Evolutionary conservation across 208 protist genomes (phyloP).

Genomic region (Porcisia hertigi): DNA sequence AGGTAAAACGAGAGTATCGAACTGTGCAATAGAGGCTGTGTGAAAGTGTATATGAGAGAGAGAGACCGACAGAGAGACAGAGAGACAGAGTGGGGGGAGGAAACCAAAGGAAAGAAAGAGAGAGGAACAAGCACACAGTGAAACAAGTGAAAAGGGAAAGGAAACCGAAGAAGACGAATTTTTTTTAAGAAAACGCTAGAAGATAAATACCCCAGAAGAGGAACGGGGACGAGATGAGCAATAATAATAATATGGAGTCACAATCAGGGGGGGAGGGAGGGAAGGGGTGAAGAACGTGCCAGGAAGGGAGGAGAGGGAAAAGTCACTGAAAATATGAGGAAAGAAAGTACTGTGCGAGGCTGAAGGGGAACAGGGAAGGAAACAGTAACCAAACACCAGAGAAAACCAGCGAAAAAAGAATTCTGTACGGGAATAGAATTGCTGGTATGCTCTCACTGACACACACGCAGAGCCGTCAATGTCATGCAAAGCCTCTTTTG

Average conservation of each 20-base stretch:
- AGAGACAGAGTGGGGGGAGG: neutral
- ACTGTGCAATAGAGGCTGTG: neutral
- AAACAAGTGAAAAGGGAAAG: neutral
- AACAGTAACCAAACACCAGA: slow-evolving; percentile 8
- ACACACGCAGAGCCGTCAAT: neutral
- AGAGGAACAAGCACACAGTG: neutral
- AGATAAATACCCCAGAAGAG: neutral
- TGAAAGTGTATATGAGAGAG: neutral
- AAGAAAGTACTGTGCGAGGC: slow-evolving; percentile 16
- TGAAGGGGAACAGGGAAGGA: slow-evolving; percentile 13
- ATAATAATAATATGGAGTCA: neutral
- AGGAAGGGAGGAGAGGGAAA: neutral
- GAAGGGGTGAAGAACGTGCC: neutral
- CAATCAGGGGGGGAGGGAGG: neutral
- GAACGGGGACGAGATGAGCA: neutral
- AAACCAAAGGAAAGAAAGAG: neutral
- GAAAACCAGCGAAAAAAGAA: slow-evolving; percentile 23
- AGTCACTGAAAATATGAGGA: neutral
- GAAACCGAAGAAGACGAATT: too few species aligned
- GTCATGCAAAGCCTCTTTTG: neutral
- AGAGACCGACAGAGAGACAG: neutral
- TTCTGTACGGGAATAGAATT: neutral
- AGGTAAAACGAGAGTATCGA: neutral
- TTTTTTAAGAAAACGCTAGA: too few species aligned
- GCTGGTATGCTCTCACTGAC: neutral